Percentiles rank a stretch among this genome's conserved stretches.
phyloP scores from a whole-genome alignment of 306 rosid genomes.

The Malus orientalis region DNA sequence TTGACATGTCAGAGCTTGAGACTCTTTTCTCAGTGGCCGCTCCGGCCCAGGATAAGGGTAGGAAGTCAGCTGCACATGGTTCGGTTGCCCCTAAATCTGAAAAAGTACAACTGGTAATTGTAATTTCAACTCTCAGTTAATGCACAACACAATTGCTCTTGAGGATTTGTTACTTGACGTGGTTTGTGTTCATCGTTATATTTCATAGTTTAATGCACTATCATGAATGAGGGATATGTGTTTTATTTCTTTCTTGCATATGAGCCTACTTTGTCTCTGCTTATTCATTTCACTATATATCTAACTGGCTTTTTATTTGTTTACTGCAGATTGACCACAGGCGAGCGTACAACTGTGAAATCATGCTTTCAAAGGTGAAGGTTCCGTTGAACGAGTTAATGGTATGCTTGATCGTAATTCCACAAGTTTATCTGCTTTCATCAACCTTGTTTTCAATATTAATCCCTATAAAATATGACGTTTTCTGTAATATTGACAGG shows the following conservation, averaged over 20 bases:
- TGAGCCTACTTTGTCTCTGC: too few relatives aligned
- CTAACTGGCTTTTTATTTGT: neutral
- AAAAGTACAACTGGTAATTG: conserved; percentile 80
- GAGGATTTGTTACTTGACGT: conserved; percentile 4
- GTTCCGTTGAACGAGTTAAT: conserved; percentile 73
- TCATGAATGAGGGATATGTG: neutral
- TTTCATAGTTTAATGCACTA: neutral
- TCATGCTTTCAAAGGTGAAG: conserved; percentile 95
- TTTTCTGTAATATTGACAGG: conserved; percentile 28
- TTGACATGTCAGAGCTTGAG: conserved; percentile 94
- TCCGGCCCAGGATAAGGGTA: conserved; percentile 39
- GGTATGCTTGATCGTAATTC: conserved; percentile 40
- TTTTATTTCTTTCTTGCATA: too few relatives aligned
- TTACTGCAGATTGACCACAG: conserved; percentile 76
- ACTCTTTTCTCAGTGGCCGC: conserved; percentile 70
- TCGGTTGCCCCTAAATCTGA: conserved; percentile 62
- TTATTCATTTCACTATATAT: too few relatives aligned
- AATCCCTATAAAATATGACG: neutral
- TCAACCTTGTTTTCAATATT: neutral
- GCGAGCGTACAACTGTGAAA: conserved; percentile 89
- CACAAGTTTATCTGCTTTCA: neutral
- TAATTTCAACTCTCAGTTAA: conserved; percentile 7
- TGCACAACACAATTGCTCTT: neutral
- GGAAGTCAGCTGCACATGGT: conserved; percentile 39
- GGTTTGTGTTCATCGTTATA: neutral